Conservation (phyloP, 805 yeast genomes). For the Cyberlindnera misumaiensis region DNA sequence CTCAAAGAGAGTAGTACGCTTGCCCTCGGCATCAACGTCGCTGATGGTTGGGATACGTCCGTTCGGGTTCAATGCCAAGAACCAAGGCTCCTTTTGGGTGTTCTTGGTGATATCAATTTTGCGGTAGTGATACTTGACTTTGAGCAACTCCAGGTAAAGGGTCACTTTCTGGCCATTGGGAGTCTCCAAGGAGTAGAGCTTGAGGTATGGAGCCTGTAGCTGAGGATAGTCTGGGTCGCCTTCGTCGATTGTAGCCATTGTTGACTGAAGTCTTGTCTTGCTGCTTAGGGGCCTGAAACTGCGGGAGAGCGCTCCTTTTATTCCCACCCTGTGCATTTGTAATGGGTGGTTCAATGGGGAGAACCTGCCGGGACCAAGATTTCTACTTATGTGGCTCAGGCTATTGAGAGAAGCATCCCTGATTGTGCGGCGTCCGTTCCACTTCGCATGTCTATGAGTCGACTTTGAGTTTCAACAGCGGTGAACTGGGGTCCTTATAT, state of each 20-base stretch:
- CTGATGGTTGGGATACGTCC: constrained; percentile 56
- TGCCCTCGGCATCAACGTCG: constrained; percentile 32
- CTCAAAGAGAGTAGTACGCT: constrained; percentile 42
- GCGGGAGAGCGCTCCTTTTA: too few species aligned
- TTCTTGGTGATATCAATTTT: constrained; percentile 34
- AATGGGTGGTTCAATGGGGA: too few species aligned
- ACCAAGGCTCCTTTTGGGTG: constrained; percentile 54
- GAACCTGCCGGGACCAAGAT: too few species aligned
- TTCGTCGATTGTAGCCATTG: constrained; percentile 8
- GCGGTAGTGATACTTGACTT: constrained; percentile 28
- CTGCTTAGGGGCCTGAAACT: too few species aligned
- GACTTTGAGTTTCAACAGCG: too few species aligned
- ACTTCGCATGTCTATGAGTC: too few species aligned
- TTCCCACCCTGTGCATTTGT: too few species aligned
- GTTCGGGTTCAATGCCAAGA: constrained; percentile 48
- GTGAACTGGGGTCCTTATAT: too few species aligned
- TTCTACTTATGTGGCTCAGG: too few species aligned
- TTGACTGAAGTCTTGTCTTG: neutral
- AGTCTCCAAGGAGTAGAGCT: constrained; percentile 36
- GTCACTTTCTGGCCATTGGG: constrained; percentile 38
- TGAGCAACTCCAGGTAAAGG: constrained; percentile 27
- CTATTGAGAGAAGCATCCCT: too few species aligned
- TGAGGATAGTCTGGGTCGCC: constrained; percentile 10
- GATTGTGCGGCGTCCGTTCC: too few species aligned
- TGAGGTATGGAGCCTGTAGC: constrained; percentile 32